Evolutionary conservation across 805 yeast genomes (phyloP).

Genomic region (Lipomyces kockii): DNA sequence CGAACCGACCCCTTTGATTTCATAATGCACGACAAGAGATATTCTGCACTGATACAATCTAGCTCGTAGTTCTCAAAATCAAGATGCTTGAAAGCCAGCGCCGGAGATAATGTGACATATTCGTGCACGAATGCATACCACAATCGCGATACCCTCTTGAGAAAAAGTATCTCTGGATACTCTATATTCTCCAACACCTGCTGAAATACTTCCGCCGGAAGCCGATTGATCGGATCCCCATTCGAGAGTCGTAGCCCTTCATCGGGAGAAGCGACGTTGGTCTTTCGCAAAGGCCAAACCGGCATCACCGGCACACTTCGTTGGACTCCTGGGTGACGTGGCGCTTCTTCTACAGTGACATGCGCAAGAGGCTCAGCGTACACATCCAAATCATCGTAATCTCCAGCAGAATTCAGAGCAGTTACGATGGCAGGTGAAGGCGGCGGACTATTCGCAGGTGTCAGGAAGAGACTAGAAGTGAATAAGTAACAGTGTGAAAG

Average conservation of each 20-base stretch:
- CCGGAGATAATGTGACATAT: conserved; percentile 9
- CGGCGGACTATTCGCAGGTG: conserved; percentile 19
- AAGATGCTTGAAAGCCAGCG: conserved; percentile 19
- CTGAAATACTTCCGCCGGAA: conserved; percentile 27
- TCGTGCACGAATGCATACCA: conserved; percentile 25
- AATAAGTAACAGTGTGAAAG: no score
- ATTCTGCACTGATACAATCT: conserved; percentile 27
- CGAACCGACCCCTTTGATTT: conserved; percentile 18
- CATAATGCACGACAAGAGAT: conserved; percentile 24
- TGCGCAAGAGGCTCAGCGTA: neutral
- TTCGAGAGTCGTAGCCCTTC: neutral
- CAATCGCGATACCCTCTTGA: conserved; percentile 15
- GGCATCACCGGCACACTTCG: conserved; percentile 12
- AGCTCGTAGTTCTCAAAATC: conserved; percentile 15
- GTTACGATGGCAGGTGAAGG: conserved; percentile 13
- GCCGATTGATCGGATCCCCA: conserved; percentile 18
- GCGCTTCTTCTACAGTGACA: neutral
- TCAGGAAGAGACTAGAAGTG: conserved; percentile 3
- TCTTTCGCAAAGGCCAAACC: conserved; percentile 19
- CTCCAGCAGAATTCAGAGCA: neutral
- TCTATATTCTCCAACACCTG: conserved; percentile 19
- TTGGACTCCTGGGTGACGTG: neutral
- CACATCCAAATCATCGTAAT: neutral
- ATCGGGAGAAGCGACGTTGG: conserved; percentile 21
- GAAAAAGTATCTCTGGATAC: conserved; percentile 19